Evolutionary conservation across 257 asterid genomes (phyloP), one percentile per base, ranked within the genome.

Genomic region (Capsicum rhomboideum): DNA sequence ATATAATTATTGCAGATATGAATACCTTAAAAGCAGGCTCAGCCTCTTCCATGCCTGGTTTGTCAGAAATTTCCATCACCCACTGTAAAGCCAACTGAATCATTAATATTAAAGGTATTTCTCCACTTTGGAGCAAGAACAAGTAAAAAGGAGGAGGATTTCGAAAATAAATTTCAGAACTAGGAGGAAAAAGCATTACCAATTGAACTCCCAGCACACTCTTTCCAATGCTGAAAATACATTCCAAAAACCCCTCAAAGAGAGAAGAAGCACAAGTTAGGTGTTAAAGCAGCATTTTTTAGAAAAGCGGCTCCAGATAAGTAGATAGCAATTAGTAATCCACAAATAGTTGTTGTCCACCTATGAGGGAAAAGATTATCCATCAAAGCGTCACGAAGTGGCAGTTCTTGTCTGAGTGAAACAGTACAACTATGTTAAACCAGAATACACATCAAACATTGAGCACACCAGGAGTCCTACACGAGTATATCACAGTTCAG

Each of bases 11-110:
- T 37, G 61, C 21, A 75, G 80, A 85, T 49, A 67, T 77, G 53
- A 42, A 31, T 88, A 91, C 95, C 93, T 92, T 92, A 87, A 92
- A 92, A 69, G 93, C 86, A 87, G 95, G 95, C 84, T 92, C 91
- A 49, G 93, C 88, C 86, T 92, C 95, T 46, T 87, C 86, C 78
- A 83, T 83, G 74, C 93, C 93, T 4, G 95, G 93, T 83, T 83
- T 87, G 86, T 92, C 95, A 79, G 95, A 92, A 18, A 92, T 85
- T 87, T 92, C 95, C 79, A 92, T 87, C 82, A 86, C 95, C 95
- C 95, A 90, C 95, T 92, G 87, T 50, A 26, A 75, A 49, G 13
- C 21, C 61, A 29, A 75, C 17, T 83, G 66, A 68, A 59, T 40
- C 63, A 87, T 79, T 50, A 44, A 44, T 50, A 71, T 21, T 4